Conservation (phyloP, 768 basidiomycete species). For the Calocera viscosa region DNA sequence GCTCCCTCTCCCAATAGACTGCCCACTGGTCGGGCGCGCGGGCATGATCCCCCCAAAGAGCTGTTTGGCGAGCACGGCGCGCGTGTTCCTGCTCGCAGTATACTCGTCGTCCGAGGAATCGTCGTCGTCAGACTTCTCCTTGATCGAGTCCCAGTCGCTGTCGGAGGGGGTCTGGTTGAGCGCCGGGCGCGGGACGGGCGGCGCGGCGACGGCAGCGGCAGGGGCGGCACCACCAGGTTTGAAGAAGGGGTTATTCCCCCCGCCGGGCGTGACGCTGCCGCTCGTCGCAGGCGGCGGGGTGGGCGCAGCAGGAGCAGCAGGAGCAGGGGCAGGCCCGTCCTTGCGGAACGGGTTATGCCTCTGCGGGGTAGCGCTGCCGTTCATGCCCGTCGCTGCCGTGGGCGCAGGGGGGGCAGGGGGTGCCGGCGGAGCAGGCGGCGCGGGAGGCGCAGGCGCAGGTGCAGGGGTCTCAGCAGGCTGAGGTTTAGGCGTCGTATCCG, state of each 20-base stretch:
- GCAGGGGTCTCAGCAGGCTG: constrained; percentile 25
- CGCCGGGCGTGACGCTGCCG: constrained; percentile 17
- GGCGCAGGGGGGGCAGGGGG: constrained; percentile 22
- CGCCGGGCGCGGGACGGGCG: constrained; percentile 32
- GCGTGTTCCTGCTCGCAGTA: constrained; percentile 46
- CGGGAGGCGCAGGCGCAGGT: constrained; percentile 30
- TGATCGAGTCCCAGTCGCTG: constrained; percentile 68
- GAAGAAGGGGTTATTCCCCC: constrained; percentile 67
- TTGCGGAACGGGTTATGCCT: constrained; percentile 24
- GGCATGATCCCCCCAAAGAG: constrained; percentile 66
- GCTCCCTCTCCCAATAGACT: constrained; percentile 34
- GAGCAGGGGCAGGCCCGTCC: constrained; percentile 24
- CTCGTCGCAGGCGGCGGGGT: constrained; percentile 29
- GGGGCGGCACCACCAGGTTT: constrained; percentile 20
- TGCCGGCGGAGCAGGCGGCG: constrained; percentile 22
- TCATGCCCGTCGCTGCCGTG: constrained; percentile 18
- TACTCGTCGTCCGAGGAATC: constrained; percentile 74
- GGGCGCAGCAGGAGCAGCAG: constrained; percentile 23
- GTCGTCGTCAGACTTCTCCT: constrained; percentile 50
- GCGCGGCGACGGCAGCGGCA: constrained; percentile 7
- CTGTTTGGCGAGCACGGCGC: constrained; percentile 61
- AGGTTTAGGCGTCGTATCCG: constrained; percentile 29
- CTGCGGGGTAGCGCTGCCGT: constrained; percentile 17
- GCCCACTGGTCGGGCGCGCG: constrained; percentile 25
- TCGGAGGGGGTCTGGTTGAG: constrained; percentile 42